Evolutionary conservation across 345 rosid species (phyloP).

Genomic region (Laguncularia racemosa): DNA sequence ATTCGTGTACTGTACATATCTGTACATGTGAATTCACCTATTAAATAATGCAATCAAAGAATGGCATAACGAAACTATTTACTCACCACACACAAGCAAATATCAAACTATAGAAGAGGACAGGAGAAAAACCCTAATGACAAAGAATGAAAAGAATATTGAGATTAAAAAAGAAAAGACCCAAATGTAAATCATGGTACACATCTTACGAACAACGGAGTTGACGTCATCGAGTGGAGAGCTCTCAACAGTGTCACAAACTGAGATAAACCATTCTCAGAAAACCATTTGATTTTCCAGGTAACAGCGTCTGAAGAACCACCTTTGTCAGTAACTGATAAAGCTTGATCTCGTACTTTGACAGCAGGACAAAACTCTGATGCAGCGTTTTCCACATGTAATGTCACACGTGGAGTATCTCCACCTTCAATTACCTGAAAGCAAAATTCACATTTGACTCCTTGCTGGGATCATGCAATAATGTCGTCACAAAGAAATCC

Average conservation of each 20-base stretch:
- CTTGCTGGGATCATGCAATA: neutral
- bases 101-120: neutral
- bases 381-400: slow-evolving; percentile 29
- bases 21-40: slow-evolving; percentile 11
- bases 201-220: slow-evolving; percentile 44
- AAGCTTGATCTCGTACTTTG: slow-evolving; percentile 12
- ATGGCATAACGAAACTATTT: slow-evolving; percentile 10
- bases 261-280: slow-evolving; percentile 37
- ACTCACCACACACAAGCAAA: slow-evolving; percentile 10
- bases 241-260: slow-evolving; percentile 67
- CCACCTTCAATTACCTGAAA: slow-evolving; percentile 47
- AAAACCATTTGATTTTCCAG: slow-evolving; percentile 74
- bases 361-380: slow-evolving; percentile 20
- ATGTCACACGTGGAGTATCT: slow-evolving; percentile 31
- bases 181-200: slow-evolving; percentile 13
- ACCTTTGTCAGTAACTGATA: slow-evolving; percentile 5
- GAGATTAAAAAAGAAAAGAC: neutral
- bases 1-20: neutral
- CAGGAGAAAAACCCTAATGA: slow-evolving; percentile 4
- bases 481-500: neutral
- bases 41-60: slow-evolving; percentile 27
- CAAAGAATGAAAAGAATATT: slow-evolving; percentile 44
- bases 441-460: neutral
- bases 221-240: slow-evolving; percentile 38
- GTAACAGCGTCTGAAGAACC: slow-evolving; percentile 15